phyloP scores from a whole-genome alignment of 495 filamentous ascomycete species.

The Melanomma pulvis-pyrius region DNA sequence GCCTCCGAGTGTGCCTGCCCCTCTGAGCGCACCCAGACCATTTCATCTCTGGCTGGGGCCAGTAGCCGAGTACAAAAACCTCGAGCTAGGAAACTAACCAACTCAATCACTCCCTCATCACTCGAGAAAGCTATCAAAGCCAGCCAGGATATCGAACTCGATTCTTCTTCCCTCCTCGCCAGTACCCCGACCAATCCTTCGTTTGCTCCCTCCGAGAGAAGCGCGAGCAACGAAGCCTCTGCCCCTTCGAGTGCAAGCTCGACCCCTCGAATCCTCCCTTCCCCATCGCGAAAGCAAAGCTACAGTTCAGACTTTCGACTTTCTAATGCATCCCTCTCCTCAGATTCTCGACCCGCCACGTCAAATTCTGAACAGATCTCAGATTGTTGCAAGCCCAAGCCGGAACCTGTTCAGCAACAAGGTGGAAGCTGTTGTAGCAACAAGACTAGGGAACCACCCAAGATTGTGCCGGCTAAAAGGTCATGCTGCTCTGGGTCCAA shows the following conservation, averaged over 20 bases:
- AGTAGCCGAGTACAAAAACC: conserved; percentile 29
- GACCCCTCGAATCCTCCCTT: conserved; percentile 30
- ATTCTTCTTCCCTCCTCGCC: conserved; percentile 18
- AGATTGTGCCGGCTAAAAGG: conserved; percentile 13
- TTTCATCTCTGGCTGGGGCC: conserved; percentile 1
- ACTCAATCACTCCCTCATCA: conserved; percentile 5
- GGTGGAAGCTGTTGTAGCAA: conserved; percentile 28
- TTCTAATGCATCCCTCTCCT: not conserved
- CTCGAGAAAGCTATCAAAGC: conserved; percentile 35
- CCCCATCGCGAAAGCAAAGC: conserved; percentile 16
- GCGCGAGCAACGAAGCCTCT: conserved; percentile 32
- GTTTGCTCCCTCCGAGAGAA: conserved; percentile 25
- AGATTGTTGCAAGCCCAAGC: conserved; percentile 31
- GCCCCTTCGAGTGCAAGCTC: conserved; percentile 35
- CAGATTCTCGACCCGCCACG: conserved; percentile 9
- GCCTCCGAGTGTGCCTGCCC: conserved; percentile 34
- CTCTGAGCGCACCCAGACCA: conserved; percentile 7
- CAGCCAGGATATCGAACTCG: conserved; percentile 17
- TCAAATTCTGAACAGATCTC: conserved; percentile 17
- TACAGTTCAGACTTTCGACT: conserved; percentile 5
- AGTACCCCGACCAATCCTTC: conserved; percentile 21
- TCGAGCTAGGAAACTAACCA: conserved; percentile 24
- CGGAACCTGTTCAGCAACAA: conserved; percentile 2
- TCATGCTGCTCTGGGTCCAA: conserved; percentile 31
- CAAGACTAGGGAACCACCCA: conserved; percentile 11